phyloP scores from a whole-genome alignment of 169 alveolate genomes.

The Plasmodium berghei region DNA sequence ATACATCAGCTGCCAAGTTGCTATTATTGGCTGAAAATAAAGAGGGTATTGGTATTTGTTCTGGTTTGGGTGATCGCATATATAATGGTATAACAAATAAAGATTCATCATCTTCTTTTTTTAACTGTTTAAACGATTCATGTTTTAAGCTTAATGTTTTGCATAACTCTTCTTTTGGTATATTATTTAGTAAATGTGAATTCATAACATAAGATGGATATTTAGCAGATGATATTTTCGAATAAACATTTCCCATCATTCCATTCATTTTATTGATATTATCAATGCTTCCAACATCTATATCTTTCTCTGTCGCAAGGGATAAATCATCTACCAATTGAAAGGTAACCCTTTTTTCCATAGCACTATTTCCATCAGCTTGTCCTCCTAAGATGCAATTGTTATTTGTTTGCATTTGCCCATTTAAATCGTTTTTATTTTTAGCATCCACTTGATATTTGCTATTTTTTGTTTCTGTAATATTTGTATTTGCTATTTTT shows the following conservation, averaged over 20 bases:
- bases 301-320: background rate
- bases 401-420: background rate
- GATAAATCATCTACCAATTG: too few species aligned
- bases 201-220: background rate
- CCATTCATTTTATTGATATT: background rate
- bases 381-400: background rate
- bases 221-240: background rate
- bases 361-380: background rate
- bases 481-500: background rate
- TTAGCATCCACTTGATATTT: too few species aligned
- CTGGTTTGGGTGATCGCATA: constrained; percentile 71
- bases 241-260: background rate
- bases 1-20: background rate
- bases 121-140: background rate
- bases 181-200: background rate
- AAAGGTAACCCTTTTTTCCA: background rate
- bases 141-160: constrained; percentile 7
- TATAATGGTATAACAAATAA: constrained; percentile 46
- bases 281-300: background rate
- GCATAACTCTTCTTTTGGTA: constrained; percentile 8
- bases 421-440: background rate
- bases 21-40: constrained; percentile 21
- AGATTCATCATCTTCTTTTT: constrained; percentile 51
- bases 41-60: constrained; percentile 54
- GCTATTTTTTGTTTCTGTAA: background rate